phyloP scores from a whole-genome alignment of 768 basidiomycete genomes.

The Melanogaster broomeanus region DNA sequence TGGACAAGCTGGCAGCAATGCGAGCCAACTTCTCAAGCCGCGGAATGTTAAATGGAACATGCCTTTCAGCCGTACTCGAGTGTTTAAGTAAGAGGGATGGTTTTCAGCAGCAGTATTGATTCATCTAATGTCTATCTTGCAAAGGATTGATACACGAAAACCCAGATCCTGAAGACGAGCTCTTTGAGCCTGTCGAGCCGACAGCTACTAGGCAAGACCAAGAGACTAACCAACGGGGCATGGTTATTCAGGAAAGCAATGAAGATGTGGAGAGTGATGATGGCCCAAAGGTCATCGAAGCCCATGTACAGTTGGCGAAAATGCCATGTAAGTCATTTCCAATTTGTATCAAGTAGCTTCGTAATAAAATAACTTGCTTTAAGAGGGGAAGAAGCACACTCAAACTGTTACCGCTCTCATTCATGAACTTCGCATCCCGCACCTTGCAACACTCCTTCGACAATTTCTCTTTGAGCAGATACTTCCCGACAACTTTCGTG shows the following conservation, averaged over 20 bases:
- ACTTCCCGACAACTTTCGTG: constrained; percentile 7
- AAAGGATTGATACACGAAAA: too few species aligned
- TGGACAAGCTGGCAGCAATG: constrained; percentile 30
- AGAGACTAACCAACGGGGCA: too few species aligned
- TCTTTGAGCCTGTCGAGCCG: not conserved
- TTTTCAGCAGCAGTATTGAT: too few species aligned
- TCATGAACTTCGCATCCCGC: constrained; percentile 3
- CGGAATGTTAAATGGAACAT: constrained; percentile 23
- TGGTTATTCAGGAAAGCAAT: too few species aligned
- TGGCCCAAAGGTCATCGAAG: not conserved
- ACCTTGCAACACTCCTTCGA: not conserved
- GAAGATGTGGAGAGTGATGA: not conserved
- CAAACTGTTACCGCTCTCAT: not conserved
- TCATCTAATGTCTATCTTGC: not conserved
- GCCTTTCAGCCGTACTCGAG: not conserved
- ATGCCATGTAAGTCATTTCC: not conserved
- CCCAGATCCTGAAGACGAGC: too few species aligned
- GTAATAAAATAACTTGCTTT: not conserved
- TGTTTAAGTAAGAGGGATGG: not conserved
- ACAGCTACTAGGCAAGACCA: too few species aligned
- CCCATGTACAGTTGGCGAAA: not conserved
- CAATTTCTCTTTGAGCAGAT: constrained; percentile 5
- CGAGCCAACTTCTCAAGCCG: constrained; percentile 15
- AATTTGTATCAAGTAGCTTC: not conserved
- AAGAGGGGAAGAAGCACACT: not conserved